Base-by-base conservation (phyloP, 495 filamentous ascomycete genomes). In the Rhypophila decipiens region DNA sequence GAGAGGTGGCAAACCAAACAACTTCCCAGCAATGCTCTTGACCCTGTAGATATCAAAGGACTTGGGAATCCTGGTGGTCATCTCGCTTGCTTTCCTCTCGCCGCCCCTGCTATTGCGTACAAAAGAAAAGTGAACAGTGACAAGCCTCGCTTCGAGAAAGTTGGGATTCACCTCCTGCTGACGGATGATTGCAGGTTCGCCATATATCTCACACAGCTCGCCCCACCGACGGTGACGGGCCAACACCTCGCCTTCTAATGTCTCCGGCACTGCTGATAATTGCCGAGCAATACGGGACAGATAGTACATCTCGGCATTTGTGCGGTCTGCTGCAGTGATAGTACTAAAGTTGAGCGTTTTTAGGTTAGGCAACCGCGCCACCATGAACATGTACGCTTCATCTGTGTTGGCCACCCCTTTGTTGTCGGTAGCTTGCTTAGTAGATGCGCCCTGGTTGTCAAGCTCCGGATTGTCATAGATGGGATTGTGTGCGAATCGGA, bases 251-350 rank as follows among this genome's bases (percentile, higher is more conserved):
- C 58, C 53, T 51, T 83, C 76, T n/a, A 74, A 68, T 1, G 64
- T 65, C 50, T 78, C 68, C 0, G 83, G 72, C 0, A 72, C 75
- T 9, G 71, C 71, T 13, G 84, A 80, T 17, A 96, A 69, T 55
- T 87, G 85, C 40, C 80, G 80, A 15, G 76, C 86, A 44, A 96
- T 90, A 23, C 82, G 76, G 5, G 80, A 83, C 10, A 97, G 78
- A 60, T 97, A 98, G 65, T 90, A 98, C 58, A 90, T 83, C 46
- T 98, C 93, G 11, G 87, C 88, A 55, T 97, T 89, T 38, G 75
- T 72, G 17, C 93, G 80, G 51, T 96, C 90, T 35, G 81, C 75
- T 1, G 63, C 48, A 0, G 81, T 79, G 52, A 98, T 85, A 3
- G 68, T 72, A 56, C 81, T 84, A 63, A 85, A 94, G 64, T 98